Evolutionary conservation across 176 grass and related monocot species (phyloP), one percentile per base, ranked within the genome.

Genomic region (Musa acuminata): DNA sequence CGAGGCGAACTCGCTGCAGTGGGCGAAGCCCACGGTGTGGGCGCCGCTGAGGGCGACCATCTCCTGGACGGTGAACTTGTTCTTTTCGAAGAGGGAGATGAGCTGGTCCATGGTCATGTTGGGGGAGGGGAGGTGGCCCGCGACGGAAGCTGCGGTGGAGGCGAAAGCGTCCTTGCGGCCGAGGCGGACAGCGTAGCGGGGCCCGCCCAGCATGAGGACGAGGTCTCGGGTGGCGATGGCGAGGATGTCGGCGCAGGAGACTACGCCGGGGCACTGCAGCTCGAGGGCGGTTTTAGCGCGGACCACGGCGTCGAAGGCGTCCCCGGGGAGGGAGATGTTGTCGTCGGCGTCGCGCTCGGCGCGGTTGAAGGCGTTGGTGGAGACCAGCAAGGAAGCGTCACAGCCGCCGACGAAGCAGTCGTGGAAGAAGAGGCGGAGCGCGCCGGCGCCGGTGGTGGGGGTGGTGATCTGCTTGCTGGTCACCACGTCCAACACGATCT

Each of bases 1-100:
- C 43, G 43, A 51, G 48, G 68, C 68, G 68, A 71, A 71, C 49
- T 70, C 67, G 3, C 48, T 70, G 67, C 67, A 49, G 67, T 70
- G 67, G 8, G 67, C 51, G 43, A 49, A 70, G 26, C 67, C 67
- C 10, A 50, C 67, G 16, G 67, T 70, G 67, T 70, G 67, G 35
- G 67, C 67, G 35, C 26, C 67, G 67, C 13, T 11, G 43, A 70
- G 67, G 21, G 43, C 67, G 21, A 70, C 67, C 35, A 70, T 19
- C 14, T 70, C 67, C 67, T 70, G 67, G 21, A 50, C 67, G 29
- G 35, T 70, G 13, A 70, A 50, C 16, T 50, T 16, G 13, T 70
- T 70, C 12, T 43, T n/a, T 13, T 26, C 27, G 13, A 70, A 70
- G 14, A 70, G 13, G 16, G 13, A 9, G 27, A 70, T 43, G 35